Base-by-base conservation (phyloP, 495 filamentous ascomycete genomes). In the Talaromyces stipitatus region DNA sequence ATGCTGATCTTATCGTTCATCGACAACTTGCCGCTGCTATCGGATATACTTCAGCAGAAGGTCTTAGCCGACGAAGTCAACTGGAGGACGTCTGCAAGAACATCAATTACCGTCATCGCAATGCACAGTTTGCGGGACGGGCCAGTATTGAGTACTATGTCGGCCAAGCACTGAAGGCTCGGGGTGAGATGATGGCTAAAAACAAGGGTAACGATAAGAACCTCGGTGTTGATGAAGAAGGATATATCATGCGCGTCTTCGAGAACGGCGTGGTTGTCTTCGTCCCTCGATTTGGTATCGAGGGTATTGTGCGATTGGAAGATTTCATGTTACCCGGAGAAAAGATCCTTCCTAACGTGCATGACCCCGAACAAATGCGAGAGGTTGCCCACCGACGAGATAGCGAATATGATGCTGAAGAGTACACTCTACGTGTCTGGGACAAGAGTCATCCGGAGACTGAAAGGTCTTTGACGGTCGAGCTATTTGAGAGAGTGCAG, bases 141-240 rank as follows among this genome's bases (percentile, higher is more conserved):
- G 91, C 95, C 29, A 90, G 86, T 62, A 88, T 97, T 58, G 91
- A 96, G 62, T 98, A 96, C 71, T 97, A 97, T 67, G 94, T 98
- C 7, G 94, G 94, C 0, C 94, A 97, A 71, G 90, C 92, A 2
- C 83, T 97, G 30, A 94, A 94, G 71, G 90, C 90, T 12, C 83
- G 86, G 36, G 82, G 90, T 9, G 77, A 79, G 63, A 76, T 73
- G 65, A 59, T 76, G 58, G 63, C 70, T n/a, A 62, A 60, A 20
- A 61, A 66, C 43, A 70, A 69, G 12, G 67, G 68, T 9, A 69
- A 76, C 48, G 61, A 60, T 1, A 72, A 51, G 32, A 64, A 65
- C 4, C 23, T 58, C n/a, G 56, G 56, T 2, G 69, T 88, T 12
- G 84, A 87, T 54, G 92, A 96, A 70, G 91, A 97, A 54, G 94